Evolutionary conservation across 805 yeast genomes (phyloP).

Genomic region (Tetrapisispora taiwanensis): DNA sequence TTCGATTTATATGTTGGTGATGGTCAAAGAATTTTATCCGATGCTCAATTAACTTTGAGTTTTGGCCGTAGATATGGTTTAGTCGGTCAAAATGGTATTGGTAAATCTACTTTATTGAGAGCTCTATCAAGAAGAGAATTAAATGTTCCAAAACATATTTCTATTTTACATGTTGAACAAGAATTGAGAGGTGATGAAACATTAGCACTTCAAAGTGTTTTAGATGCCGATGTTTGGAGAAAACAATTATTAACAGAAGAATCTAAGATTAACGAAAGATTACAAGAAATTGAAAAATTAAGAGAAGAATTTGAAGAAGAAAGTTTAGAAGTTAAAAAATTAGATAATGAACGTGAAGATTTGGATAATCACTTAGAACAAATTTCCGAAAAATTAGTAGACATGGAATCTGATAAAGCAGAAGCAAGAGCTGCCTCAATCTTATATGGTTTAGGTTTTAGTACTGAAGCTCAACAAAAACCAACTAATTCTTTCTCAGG

Average conservation of each 20-base stretch:
- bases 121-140: slow-evolving; percentile 92
- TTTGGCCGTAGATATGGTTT: slow-evolving; percentile 94
- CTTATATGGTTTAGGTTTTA: slow-evolving; percentile 85
- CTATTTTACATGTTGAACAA: slow-evolving; percentile 95
- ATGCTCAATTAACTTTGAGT: slow-evolving; percentile 76
- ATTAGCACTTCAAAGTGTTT: slow-evolving; percentile 83
- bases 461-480: slow-evolving; percentile 69
- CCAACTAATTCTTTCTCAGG: slow-evolving; percentile 93
- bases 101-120: slow-evolving; percentile 87
- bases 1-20: slow-evolving; percentile 94
- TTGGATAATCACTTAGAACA: slow-evolving; percentile 68
- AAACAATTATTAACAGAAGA: slow-evolving; percentile 78
- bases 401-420: slow-evolving; percentile 96
- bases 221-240: slow-evolving; percentile 99
- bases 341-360: slow-evolving; percentile 87
- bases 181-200: slow-evolving; percentile 92
- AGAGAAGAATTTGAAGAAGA: slow-evolving; percentile 66
- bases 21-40: slow-evolving; percentile 84
- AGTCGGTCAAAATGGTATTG: slow-evolving; percentile 99
- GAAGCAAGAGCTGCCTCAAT: slow-evolving; percentile 95
- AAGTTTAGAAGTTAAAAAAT: slow-evolving; percentile 59
- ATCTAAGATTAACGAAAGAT: slow-evolving; percentile 57
- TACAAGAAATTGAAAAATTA: slow-evolving; percentile 62
- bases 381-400: slow-evolving; percentile 70
- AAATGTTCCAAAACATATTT: slow-evolving; percentile 88